A percentile compares a stretch with the other conserved stretches of the same genome.
Conservation (phyloP, 495 filamentous ascomycete species). For the Tuber microsphaerosporum region DNA sequence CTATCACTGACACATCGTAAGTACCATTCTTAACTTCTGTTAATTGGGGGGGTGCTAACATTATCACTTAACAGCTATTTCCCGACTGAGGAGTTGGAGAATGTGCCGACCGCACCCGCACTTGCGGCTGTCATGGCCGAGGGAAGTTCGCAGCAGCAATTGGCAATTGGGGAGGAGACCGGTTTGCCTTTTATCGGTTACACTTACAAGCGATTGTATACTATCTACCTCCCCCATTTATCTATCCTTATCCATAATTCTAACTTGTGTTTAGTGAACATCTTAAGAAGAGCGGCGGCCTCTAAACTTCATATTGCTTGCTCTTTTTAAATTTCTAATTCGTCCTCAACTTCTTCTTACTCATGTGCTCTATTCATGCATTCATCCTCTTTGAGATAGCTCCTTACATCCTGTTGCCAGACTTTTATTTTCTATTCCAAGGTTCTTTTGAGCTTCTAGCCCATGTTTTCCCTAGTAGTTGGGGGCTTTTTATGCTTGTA, state of each 20-base stretch:
- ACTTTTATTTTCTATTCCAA: neutral
- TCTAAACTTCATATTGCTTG: conserved; percentile 10
- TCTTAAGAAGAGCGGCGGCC: conserved; percentile 29
- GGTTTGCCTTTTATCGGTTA: conserved; percentile 95
- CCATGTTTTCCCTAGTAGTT: conserved; percentile 1
- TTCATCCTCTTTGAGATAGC: neutral
- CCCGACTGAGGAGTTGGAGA: conserved; percentile 91
- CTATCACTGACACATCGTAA: conserved; percentile 76
- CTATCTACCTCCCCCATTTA: neutral
- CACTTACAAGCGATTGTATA: conserved; percentile 97
- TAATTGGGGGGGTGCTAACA: conserved; percentile 11
- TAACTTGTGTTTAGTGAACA: conserved; percentile 18
- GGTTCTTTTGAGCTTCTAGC: neutral
- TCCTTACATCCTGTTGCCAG: neutral
- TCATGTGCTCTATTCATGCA: neutral
- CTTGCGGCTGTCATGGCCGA: conserved; percentile 48
- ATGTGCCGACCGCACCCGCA: conserved; percentile 39
- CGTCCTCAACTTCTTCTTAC: neutral
- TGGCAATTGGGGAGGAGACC: conserved; percentile 62
- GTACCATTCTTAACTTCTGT: conserved; percentile 4
- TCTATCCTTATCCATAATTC: conserved; percentile 8
- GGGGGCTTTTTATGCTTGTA: conserved; percentile 7
- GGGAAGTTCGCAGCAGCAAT: conserved; percentile 44
- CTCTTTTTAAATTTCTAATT: neutral
- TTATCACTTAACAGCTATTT: conserved; percentile 59